phyloP scores from a whole-genome alignment of 2,329 filamentous ascomycete species.

The Aspergillus tubingensis region DNA sequence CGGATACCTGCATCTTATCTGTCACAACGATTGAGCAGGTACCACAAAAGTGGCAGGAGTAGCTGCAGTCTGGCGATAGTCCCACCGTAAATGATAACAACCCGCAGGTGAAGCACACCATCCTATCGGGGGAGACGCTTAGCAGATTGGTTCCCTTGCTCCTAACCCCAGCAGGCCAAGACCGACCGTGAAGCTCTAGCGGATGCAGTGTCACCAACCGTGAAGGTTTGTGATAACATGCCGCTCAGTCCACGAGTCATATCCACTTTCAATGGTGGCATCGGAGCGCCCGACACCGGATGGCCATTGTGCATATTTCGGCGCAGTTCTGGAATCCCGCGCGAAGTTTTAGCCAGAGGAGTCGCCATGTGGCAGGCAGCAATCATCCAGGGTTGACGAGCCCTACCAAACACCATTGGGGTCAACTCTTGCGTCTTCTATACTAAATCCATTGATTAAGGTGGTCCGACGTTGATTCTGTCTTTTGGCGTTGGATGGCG shows the following conservation, averaged over 20 bases:
- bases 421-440: neutral
- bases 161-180: neutral
- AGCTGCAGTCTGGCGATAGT: conserved; percentile 1
- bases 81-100: conserved; percentile 7
- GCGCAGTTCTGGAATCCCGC: neutral
- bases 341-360: neutral
- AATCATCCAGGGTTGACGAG: neutral
- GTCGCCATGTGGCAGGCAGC: neutral
- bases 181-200: conserved; percentile 1
- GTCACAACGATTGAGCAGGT: neutral
- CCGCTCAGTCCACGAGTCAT: neutral
- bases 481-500: neutral
- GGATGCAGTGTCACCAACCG: neutral
- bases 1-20: conserved; percentile 4
- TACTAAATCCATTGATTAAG: neutral
- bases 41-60: neutral
- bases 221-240: neutral
- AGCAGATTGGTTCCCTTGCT: neutral
- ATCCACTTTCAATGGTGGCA: neutral
- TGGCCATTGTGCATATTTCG: neutral
- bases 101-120: conserved; percentile 6
- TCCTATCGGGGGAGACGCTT: neutral
- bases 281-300: neutral
- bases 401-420: neutral
- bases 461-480: neutral